Conservation (phyloP, 116 monocot genomes). For the Dioscorea cayenensis region DNA sequence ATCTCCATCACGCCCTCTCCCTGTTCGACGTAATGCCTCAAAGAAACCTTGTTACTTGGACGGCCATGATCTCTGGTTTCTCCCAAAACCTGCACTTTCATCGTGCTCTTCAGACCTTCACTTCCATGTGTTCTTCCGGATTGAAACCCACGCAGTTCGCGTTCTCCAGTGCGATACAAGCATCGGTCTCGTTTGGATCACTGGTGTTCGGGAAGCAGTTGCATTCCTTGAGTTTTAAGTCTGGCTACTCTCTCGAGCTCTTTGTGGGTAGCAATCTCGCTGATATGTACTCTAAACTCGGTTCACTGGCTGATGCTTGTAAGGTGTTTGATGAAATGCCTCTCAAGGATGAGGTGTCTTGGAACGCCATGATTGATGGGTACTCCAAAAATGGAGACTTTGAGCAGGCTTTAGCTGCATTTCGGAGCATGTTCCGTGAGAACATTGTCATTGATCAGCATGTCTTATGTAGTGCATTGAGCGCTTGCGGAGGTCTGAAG, state of each 20-base stretch:
- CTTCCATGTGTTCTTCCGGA: conserved; percentile 14
- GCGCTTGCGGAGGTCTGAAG: conserved; percentile 29
- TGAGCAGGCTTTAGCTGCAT: conserved; percentile 18
- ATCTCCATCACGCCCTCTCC: conserved; percentile 11
- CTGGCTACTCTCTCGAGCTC: conserved; percentile 26
- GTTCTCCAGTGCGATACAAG: conserved; percentile 37
- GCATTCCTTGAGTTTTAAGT: conserved; percentile 30
- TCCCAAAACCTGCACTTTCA: conserved; percentile 15
- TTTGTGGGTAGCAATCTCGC: conserved; percentile 60
- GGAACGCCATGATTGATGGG: conserved; percentile 55
- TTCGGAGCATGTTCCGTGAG: conserved; percentile 15
- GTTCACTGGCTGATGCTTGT: conserved; percentile 15
- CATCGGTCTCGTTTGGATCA: conserved; percentile 5
- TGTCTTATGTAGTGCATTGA: conserved; percentile 28
- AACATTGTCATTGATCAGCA: conserved; percentile 23
- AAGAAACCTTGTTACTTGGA: conserved; percentile 37
- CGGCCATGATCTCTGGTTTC: conserved; percentile 36
- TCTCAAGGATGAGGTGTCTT: conserved; percentile 38
- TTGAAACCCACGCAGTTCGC: conserved; percentile 42
- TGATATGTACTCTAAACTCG: conserved; percentile 49
- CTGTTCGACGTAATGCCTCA: conserved; percentile 40
- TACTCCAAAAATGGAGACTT: conserved; percentile 35
- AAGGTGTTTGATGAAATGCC: conserved; percentile 36
- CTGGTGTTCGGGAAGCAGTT: conserved; percentile 22
- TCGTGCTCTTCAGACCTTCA: conserved; percentile 27